Conservation (phyloP, 2,329 filamentous ascomycete species). For the Penicillium sp. region DNA sequence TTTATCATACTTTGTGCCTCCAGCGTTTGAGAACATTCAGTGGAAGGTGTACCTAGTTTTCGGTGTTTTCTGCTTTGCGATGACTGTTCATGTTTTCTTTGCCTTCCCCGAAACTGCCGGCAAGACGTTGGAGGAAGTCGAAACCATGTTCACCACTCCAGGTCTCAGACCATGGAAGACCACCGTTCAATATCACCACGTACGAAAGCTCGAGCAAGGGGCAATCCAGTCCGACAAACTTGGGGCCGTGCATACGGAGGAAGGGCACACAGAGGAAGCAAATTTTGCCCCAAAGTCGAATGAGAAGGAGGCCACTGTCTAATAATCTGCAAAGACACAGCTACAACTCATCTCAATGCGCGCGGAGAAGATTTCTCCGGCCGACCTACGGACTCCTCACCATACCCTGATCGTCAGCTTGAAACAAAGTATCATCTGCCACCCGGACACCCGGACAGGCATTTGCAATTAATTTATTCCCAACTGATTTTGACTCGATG, state of each 20-base stretch:
- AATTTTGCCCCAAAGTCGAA: background rate
- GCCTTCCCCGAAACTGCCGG: conserved; percentile 47
- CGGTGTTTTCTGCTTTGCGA: conserved; percentile 67
- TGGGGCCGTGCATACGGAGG: conserved; percentile 13
- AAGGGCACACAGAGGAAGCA: conserved; percentile 10
- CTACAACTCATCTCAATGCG: too few relatives aligned
- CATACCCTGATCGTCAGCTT: too few relatives aligned
- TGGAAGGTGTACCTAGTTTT: conserved; percentile 72
- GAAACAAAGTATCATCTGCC: too few relatives aligned
- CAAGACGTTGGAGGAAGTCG: conserved; percentile 75
- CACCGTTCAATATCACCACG: conserved; percentile 17
- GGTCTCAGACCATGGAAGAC: conserved; percentile 22
- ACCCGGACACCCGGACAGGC: too few relatives aligned
- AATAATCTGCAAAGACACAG: background rate
- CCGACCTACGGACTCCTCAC: too few relatives aligned
- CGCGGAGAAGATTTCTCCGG: too few relatives aligned
- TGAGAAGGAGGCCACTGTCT: conserved; percentile 9
- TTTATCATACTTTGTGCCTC: conserved; percentile 58
- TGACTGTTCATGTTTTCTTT: conserved; percentile 68
- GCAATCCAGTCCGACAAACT: conserved; percentile 14
- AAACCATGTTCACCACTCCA: conserved; percentile 63
- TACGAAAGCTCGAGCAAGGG: conserved; percentile 20
- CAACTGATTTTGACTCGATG: too few relatives aligned
- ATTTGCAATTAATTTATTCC: too few relatives aligned
- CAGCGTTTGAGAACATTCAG: conserved; percentile 57